These are phyloP conservation scores for Nakazawaea holstii DNA, from an alignment of 805 yeast species.

Conservation along the genomic window DNA sequence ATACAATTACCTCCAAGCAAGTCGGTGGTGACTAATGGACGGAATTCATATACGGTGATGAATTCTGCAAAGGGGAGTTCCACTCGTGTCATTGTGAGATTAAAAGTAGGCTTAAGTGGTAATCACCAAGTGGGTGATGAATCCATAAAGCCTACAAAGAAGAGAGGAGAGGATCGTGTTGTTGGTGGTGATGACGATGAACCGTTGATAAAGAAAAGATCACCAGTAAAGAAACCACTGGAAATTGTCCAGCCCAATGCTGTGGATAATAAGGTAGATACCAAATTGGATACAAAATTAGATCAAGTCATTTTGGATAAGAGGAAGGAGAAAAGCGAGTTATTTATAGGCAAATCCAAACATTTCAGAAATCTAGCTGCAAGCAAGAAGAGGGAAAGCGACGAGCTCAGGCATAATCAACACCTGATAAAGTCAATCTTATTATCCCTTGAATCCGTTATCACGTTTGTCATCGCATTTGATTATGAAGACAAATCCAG, in stretches of 20 bases:
- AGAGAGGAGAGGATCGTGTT: background rate
- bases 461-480: conserved; percentile 10
- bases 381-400: conserved; percentile 8
- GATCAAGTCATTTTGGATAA: conserved; percentile 1
- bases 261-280: too few species aligned
- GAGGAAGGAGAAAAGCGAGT: conserved; percentile 9
- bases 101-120: background rate
- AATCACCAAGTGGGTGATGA: background rate
- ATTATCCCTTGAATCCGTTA: conserved; percentile 5
- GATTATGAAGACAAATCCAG: conserved; percentile 12
- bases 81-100: background rate
- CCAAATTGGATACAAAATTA: background rate
- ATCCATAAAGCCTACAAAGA: too few species aligned
- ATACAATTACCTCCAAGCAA: background rate
- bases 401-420: conserved; percentile 1
- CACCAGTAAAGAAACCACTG: background rate
- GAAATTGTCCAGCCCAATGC: too few species aligned
- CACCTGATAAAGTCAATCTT: background rate
- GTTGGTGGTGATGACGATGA: background rate
- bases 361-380: conserved; percentile 11
- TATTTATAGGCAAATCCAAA: conserved; percentile 11
- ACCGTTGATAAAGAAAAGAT: conserved; percentile 1
- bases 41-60: conserved; percentile 2
- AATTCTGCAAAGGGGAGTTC: background rate
- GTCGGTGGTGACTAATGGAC: conserved; percentile 1